Evolutionary conservation across 2,329 filamentous ascomycete species (phyloP), one percentile per base, ranked within the genome.

Genomic region (Penicillium sp.): DNA sequence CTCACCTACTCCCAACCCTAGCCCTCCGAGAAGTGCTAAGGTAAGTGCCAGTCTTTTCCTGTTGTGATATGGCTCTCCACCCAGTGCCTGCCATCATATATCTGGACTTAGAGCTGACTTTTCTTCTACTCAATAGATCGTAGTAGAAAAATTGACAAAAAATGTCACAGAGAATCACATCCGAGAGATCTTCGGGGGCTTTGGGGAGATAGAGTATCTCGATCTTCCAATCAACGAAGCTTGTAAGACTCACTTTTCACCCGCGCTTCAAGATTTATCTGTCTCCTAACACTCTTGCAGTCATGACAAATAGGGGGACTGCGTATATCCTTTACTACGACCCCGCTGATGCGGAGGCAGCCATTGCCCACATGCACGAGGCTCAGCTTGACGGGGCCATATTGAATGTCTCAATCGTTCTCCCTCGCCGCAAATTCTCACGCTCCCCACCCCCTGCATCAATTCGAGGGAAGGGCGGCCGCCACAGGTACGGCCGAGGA

Each of bases 311-410:
- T 69, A 88, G 93, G 55, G 93, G 94, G 45, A 96, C 91, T 29
- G 94, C 93, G 32, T 97, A 97, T 73, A 92, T 97, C 61, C 81
- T 96, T 40, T 99, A 89, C 75, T 80, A 85, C 52, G 82, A 88
- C 62, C 85, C 92, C 61, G 80, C 84, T 48, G 89, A 93, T 61
- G 93, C 94, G 24, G 91, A 97, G 75, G 81, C 86, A 14, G 94
- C 94, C 29, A 95, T 97, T 65, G 86, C 92, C 18, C 90, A 96
- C 72, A 97, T 99, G 94, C 94, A 99, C 74, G 94, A 99, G 77
- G 91, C 90, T n/a, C 90, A 96, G 69, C 78, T 96, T 29, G 92
- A 97, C 73, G 92, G 92, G 50, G 85, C 87, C 22, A 81, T 86
- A 38, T 87, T 97, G 68, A 89, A 88, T 68, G 92, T 97, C 47